phyloP scores from a whole-genome alignment of 371 early-diverging fungal genomes.

The Choanephora cucurbitarum region DNA sequence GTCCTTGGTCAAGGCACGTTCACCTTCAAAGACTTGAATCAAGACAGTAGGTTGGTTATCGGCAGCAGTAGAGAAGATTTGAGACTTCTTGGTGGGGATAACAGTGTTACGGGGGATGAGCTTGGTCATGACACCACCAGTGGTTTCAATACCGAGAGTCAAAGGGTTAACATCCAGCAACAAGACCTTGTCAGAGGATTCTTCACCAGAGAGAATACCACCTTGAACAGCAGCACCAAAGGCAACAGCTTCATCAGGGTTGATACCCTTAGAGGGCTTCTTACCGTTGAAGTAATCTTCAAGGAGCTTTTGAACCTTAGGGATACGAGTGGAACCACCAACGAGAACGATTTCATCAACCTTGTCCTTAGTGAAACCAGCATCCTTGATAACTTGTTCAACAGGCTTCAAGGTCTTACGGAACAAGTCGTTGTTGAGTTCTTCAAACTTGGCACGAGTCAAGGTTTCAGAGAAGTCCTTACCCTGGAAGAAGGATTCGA shows the following conservation, averaged over 20 bases:
- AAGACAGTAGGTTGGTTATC: constrained; percentile 98
- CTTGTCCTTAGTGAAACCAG: constrained; percentile 81
- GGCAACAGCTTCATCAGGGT: constrained; percentile 99
- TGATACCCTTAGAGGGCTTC: constrained; percentile 93
- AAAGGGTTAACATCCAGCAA: constrained; percentile 98
- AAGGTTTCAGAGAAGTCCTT: constrained; percentile 97
- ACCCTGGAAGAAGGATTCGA: constrained; percentile 95
- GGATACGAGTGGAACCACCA: constrained; percentile 99
- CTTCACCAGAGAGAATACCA: constrained; percentile 94
- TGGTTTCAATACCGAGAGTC: constrained; percentile 97
- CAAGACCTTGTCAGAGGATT: constrained; percentile 79
- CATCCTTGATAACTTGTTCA: constrained; percentile 97
- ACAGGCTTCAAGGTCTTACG: constrained; percentile 97
- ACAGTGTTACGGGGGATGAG: constrained; percentile 97
- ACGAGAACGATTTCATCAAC: constrained; percentile 99
- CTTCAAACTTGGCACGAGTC: constrained; percentile 96
- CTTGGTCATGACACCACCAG: constrained; percentile 96
- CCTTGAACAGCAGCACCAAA: constrained; percentile 99
- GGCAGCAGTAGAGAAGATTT: constrained; percentile 98
- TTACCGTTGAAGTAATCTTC: constrained; percentile 91
- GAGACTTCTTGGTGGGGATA: constrained; percentile 97
- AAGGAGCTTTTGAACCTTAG: constrained; percentile 95
- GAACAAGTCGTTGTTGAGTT: constrained; percentile 86
- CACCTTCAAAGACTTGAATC: constrained; percentile 98
- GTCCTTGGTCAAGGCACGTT: constrained; percentile 94